Base-by-base conservation (phyloP, 1,139 yeast species). In the Saccharomyces uvarum region DNA sequence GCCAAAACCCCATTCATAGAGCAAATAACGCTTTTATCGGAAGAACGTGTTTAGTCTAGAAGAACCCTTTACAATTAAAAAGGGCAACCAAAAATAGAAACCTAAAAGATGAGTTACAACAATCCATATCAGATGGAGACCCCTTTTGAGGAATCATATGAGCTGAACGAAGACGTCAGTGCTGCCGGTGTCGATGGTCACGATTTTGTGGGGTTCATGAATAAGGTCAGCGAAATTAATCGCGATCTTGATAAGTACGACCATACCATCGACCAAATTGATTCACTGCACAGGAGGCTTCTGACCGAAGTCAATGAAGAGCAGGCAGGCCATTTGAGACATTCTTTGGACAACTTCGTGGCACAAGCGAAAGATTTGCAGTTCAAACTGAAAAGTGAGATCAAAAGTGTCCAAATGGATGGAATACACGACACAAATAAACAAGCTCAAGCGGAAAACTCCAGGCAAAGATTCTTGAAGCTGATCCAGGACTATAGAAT, bases 361-460 rank as follows among this genome's bases (percentile, higher is more conserved):
- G 77, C 86, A 51, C 96, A 90, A 68, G 88, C 97, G 4, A 81
- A 88, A 52, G 81, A 87, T 53, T 77, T 89, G 63, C 96, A 93
- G 65, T 79, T 80, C 63, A 79, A 80, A 60, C 81, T 93, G 70
- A 89, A 88, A 70, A 73, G 77, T 57, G 80, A 90, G 65, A 86
- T 93, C 69, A 88, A 88, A 71, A 76, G 80, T 59, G 84, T 88
- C 50, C 96, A 89, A 72, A 81, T 84, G 56, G 82, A 80, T 53
- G 86, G 88, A 56, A 79, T 83, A 62, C 77, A 77, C 56, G 96
- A 90, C 74, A 76, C 81, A 54, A 87, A 95, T 64, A 89, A 89
- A 73, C 82, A 82, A 69, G 88, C 87, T 56, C 99, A 93, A 75
- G 95, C 96, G 50, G 96, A 90, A 70, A 86, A 87, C 67, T 81